Evolutionary conservation across 2,329 filamentous ascomycete genomes (phyloP).

Genomic region (Bipolaris bicolor): DNA sequence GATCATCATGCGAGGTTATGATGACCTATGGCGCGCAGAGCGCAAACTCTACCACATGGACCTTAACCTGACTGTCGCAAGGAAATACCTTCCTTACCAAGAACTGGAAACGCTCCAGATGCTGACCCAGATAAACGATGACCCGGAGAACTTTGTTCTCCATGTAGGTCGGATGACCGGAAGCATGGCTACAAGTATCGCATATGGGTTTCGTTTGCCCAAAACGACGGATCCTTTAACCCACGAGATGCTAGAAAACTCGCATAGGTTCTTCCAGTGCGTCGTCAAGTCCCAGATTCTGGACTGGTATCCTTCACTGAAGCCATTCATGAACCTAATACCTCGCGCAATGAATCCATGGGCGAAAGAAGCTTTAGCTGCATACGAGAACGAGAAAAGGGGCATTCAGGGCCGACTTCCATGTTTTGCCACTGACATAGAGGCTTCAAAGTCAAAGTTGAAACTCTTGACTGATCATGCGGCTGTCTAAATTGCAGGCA

Average conservation of each 20-base stretch:
- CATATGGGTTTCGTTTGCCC: constrained; percentile 3
- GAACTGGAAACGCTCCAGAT: constrained; percentile 8
- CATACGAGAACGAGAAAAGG: neutral
- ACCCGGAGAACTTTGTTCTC: neutral
- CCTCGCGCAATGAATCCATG: neutral
- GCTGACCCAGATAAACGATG: neutral
- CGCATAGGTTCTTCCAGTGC: neutral
- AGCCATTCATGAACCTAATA: neutral
- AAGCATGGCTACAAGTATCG: constrained; percentile 3
- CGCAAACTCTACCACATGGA: constrained; percentile 11
- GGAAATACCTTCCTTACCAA: constrained; percentile 14
- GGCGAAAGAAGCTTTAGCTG: neutral
- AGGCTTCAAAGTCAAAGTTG: neutral
- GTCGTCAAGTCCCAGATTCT: neutral
- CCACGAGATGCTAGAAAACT: constrained; percentile 1
- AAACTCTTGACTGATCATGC: neutral
- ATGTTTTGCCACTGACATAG: neutral
- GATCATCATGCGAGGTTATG: constrained; percentile 2
- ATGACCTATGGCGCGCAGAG: constrained; percentile 1
- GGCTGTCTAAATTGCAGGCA: constrained; percentile 4
- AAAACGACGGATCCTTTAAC: neutral
- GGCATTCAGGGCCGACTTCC: neutral
- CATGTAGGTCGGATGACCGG: neutral
- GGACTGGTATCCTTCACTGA: constrained; percentile 2
- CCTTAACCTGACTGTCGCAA: constrained; percentile 9